Evolutionary conservation across 768 basidiomycete species (phyloP).

Genomic region (Ramaria rubella): DNA sequence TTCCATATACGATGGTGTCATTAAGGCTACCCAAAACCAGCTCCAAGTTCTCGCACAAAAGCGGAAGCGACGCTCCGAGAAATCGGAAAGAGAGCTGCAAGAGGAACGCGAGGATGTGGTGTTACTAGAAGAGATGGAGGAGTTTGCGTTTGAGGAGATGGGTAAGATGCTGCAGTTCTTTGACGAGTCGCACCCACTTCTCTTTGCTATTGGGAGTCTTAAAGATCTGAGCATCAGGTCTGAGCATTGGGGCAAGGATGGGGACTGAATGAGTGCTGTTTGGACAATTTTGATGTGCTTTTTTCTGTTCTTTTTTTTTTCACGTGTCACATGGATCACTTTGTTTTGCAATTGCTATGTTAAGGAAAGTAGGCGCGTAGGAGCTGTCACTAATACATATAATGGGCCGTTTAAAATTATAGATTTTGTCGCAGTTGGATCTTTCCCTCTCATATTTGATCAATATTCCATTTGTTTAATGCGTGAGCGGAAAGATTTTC

Average conservation of each 20-base stretch:
- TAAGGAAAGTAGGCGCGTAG: no score
- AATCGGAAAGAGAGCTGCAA: constrained; percentile 25
- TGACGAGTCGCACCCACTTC: constrained; percentile 53
- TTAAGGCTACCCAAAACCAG: constrained; percentile 68
- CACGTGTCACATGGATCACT: no score
- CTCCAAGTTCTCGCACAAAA: constrained; percentile 62
- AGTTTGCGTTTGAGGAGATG: constrained; percentile 78
- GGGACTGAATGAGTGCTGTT: constrained; percentile 12
- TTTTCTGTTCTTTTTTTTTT: no score
- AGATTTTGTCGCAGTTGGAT: no score
- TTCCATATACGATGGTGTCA: constrained; percentile 46
- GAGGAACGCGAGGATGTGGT: constrained; percentile 65
- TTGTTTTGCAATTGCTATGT: no score
- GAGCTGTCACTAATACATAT: no score
- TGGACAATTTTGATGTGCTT: no score
- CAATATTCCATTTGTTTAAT: no score
- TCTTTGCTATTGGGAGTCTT: constrained; percentile 67
- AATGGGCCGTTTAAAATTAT: no score
- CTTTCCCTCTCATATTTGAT: no score
- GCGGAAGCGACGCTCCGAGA: constrained; percentile 47
- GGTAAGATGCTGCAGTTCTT: constrained; percentile 50
- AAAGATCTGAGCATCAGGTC: constrained; percentile 53
- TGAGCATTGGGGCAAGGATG: constrained; percentile 24
- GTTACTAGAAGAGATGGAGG: constrained; percentile 76
- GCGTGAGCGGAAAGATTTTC: no score